Evolutionary conservation across 495 filamentous ascomycete genomes (phyloP), one percentile per base, ranked within the genome.

Genomic region (Penicillium maclennaniae): DNA sequence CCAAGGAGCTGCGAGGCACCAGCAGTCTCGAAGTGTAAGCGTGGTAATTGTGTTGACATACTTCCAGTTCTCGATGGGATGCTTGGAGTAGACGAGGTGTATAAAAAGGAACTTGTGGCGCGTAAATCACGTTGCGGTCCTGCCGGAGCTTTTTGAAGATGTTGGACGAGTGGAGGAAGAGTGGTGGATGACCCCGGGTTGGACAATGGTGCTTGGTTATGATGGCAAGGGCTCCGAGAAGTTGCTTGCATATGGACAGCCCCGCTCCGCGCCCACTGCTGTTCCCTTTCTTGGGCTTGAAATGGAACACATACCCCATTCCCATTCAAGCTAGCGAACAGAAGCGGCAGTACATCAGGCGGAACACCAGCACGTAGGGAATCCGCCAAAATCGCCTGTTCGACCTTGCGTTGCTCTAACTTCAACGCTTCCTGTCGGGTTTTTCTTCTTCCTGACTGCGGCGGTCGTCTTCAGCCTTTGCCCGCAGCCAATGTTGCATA

Each of bases 381-480:
- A 49, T 93, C 88, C 54, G 82, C 77, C 50, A 98, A 69, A 72
- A 98, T 95, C 45, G 85, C 83, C 65, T 88, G 83, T 66, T 97
- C 92, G 36, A 92, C 79, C 63, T 79, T 87, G 44, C 92, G 83
- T 67, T 89, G 88, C 66, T 97, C 92, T 41, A 95, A 69, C 41
- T 83, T 79, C 27, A 87, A 72, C 20, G 76, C 74, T 66, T 92
- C 91, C 64, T 96, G 91, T 48, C 84, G 80, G 20, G 89, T 95
- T 75, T 81, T 68, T 96, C 88, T 68, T 93, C 89, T 67, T 97
- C 91, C 67, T 92, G 88, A 63, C 76, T 88, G 60, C 87, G 82
- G 55, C 81, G 82, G 53, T 93, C 89, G 58, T 96, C 92, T 69
- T 97, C 92, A 3, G 83, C 77, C 71, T 88, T 95, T 14, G 91